Evolutionary conservation across 2,329 filamentous ascomycete genomes (phyloP), one percentile per base, ranked within the genome.

Genomic region (Dactylellina haptotyla): DNA sequence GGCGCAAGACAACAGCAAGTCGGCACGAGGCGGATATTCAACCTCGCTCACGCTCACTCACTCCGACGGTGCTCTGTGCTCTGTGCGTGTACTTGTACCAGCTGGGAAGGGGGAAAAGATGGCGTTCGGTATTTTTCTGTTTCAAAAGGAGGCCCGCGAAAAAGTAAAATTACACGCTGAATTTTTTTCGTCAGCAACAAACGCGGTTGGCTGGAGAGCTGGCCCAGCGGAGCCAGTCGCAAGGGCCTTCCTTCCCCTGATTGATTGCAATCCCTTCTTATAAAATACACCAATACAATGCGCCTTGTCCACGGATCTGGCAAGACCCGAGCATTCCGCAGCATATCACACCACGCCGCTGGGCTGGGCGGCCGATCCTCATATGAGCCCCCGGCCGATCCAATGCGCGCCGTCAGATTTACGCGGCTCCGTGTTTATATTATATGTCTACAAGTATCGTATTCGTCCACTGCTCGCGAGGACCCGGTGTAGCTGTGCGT

Each of bases 1-100:
- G 48, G 37, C 28, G 48, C 43, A 53, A 54, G 53, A 57, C 51
- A 57, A n/a, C n/a, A n/a, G n/a, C n/a, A n/a, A 58, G 34, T 59
- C 63, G 63, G 69, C 69, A 73, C 69, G 69, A 73, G 69, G 69
- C 61, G 63, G 63, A 67, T 67, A 32, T 51, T 28, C 50, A 30
- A 51, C 41, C 32, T 26, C 50, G 37, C 48, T 56, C 16, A 30
- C n/a, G 32, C n/a, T n/a, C n/a, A n/a, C n/a, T n/a, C n/a, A n/a
- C n/a, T n/a, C n/a, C n/a, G n/a, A n/a, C n/a, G n/a, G n/a, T n/a
- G n/a, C n/a, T n/a, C n/a, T n/a, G n/a, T n/a, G n/a, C n/a, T n/a
- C n/a, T n/a, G n/a, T n/a, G n/a, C n/a, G n/a, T n/a, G n/a, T n/a
- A n/a, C n/a, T n/a, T n/a, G n/a, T n/a, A n/a, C n/a, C n/a, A n/a